phyloP scores from a whole-genome alignment of 768 basidiomycete genomes.

The Asterophora parasitica region DNA sequence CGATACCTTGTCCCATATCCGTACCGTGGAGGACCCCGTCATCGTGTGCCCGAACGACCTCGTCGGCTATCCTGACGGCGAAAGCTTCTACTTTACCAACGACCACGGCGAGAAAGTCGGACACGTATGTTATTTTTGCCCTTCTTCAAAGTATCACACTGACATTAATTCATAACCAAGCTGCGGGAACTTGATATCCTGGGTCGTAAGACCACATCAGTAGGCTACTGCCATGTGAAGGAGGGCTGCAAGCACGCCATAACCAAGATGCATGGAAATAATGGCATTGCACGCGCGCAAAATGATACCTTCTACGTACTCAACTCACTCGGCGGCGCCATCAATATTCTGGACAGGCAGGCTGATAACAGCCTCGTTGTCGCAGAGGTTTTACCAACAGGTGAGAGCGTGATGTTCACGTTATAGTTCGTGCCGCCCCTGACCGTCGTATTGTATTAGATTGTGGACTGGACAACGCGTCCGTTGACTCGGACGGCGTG shows the following conservation, averaged over 20 bases:
- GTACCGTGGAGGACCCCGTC: slow-evolving; percentile 50
- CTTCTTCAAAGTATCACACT: background rate
- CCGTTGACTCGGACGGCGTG: slow-evolving; percentile 53
- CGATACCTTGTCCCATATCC: slow-evolving; percentile 43
- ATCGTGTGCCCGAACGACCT: slow-evolving; percentile 69
- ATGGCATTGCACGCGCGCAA: slow-evolving; percentile 54
- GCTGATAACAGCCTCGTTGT: slow-evolving; percentile 53
- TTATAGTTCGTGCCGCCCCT: background rate
- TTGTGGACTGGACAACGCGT: slow-evolving; percentile 54
- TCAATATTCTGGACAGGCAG: slow-evolving; percentile 55
- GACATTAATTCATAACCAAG: slow-evolving; percentile 9
- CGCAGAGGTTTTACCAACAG: slow-evolving; percentile 48
- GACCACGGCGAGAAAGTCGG: slow-evolving; percentile 54
- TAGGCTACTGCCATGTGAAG: slow-evolving; percentile 61
- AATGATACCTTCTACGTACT: slow-evolving; percentile 67
- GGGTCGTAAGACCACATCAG: slow-evolving; percentile 32
- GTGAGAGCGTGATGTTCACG: slow-evolving; percentile 25
- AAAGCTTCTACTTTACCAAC: slow-evolving; percentile 68
- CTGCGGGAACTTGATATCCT: slow-evolving; percentile 23
- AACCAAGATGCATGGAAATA: slow-evolving; percentile 44
- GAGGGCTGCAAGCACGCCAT: slow-evolving; percentile 59
- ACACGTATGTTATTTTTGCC: slow-evolving; percentile 33
- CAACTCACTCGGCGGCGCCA: slow-evolving; percentile 35
- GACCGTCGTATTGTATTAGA: slow-evolving; percentile 27
- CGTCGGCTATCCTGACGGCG: slow-evolving; percentile 59